These are phyloP conservation scores for Plectosphaerella sp. DNA, from an alignment of 2,329 filamentous ascomycete genomes.

Conservation along the genomic window DNA sequence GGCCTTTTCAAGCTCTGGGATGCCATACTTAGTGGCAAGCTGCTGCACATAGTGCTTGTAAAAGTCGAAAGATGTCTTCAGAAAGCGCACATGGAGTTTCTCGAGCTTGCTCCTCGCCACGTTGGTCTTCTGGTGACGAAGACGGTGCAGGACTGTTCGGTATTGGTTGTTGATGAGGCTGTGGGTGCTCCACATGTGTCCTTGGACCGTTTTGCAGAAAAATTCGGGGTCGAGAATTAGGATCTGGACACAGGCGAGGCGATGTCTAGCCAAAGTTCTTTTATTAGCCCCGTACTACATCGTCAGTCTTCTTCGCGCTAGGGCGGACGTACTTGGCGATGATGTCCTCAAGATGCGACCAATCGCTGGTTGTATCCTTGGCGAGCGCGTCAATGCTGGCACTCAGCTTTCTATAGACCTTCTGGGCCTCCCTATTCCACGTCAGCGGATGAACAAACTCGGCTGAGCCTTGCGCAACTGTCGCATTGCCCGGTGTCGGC, in stretches of 20 bases:
- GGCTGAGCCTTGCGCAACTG: neutral
- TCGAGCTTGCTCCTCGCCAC: slow-evolving; percentile 72
- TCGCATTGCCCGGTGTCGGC: neutral
- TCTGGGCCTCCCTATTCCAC: slow-evolving; percentile 32
- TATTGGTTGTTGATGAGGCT: slow-evolving; percentile 74
- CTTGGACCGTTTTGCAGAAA: slow-evolving; percentile 61
- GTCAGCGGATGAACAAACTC: slow-evolving; percentile 6
- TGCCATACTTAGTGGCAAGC: slow-evolving; percentile 58
- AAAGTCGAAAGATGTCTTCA: slow-evolving; percentile 83
- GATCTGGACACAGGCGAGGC: slow-evolving; percentile 64
- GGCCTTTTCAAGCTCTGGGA: slow-evolving; percentile 43
- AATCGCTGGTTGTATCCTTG: slow-evolving; percentile 36
- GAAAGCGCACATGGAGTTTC: slow-evolving; percentile 76
- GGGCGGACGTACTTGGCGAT: slow-evolving; percentile 33
- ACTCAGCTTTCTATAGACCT: slow-evolving; percentile 35
- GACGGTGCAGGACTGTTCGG: slow-evolving; percentile 60
- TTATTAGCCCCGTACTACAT: too few relatives aligned
- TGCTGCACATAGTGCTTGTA: slow-evolving; percentile 83
- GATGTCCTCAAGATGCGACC: slow-evolving; percentile 34
- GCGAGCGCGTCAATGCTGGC: slow-evolving; percentile 39
- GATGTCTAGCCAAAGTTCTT: slow-evolving; percentile 46
- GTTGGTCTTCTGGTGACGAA: slow-evolving; percentile 45
- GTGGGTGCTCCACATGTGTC: slow-evolving; percentile 74
- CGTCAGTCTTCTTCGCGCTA: too few relatives aligned
- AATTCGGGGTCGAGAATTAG: slow-evolving; percentile 68